Base-by-base conservation (phyloP, 805 yeast species). In the Yarrowia sp. region DNA sequence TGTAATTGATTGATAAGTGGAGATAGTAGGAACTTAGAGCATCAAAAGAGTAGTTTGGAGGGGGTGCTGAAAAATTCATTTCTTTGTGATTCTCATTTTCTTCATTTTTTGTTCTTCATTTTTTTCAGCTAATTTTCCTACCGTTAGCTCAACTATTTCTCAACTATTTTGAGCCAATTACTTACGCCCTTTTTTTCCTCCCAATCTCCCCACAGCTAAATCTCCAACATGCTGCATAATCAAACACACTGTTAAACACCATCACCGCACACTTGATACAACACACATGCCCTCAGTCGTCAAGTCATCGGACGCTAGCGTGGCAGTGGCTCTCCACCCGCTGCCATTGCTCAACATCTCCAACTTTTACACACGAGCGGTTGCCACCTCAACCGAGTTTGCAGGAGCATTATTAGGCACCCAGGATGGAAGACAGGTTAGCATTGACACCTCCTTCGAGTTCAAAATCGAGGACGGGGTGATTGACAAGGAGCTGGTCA, bases 301-400 rank as follows among this genome's bases (percentile, higher is more conserved):
- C 15, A 55, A 50, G n/a, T 65, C 68, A 13, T 34, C 47, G 13
- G 66, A 55, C 40, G 33, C 30, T 47, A 61, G 66, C 38, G 33
- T 67, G 24, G 43, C 69, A 24, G 63, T 73, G 33, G 56, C 66
- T 14, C 65, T 78, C 12, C 80, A 78, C 68, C 79, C 80, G 6
- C 68, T 78, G 49, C 77, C 79, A 6, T 58, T 77, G 40, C 73
- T 77, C 50, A 77, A 76, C 69, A 74, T 77, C 12, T 75, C 79
- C 33, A 80, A 77, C 69, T 76, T 70, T 56, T 74, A 71, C 56
- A 76, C 78, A 2, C 70, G 80, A 12, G 70, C 73, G 24, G 61
- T 63, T 34, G 60, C 67, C 36, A 30, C 70, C 30, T 46, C 56
- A 33, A 47, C 56, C 3, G 42, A 49, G 74, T 77, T 74, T 20